Base-by-base conservation (phyloP, 805 yeast genomes). In the Ogataea haglerorum region DNA sequence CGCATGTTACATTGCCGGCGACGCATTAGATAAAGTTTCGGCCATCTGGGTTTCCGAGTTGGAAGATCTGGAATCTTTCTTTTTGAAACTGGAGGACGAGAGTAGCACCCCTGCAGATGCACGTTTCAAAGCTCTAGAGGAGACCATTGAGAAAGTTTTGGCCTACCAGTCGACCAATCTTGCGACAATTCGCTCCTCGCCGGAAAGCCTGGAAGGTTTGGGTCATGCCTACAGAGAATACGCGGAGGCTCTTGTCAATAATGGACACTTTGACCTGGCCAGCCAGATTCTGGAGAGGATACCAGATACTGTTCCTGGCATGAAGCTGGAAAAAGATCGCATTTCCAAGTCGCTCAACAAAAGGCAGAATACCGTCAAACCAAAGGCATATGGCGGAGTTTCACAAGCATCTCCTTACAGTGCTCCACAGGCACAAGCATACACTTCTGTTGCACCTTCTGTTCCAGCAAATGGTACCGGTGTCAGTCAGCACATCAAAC, bases 251-350 rank as follows among this genome's bases (percentile, higher is more conserved):
- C 80, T 89, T 42, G 83, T 95, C 4, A 79, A 88, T 19, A 80
- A 74, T 56, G 98, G 97, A 19, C 80, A 85, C 48, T 81, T 87
- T 52, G 95, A 83, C 8, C 68, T 91, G 50, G 97, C 98, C 2
- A 73, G 70, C 43, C 76, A 73, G 49, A 78, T 85, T 50, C 72
- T 91, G 57, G 69, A 70, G 32, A 69, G 83, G 45, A 69, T 93
- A 54, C 95, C 98, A 10, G 78, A 75, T 32, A 78, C 78, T 39
- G 78, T 81, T 52, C 85, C 83, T 31, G 86, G 82, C 18, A 80
- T 84, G 36, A 76, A 73, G 40, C 53, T 68, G 16, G 96, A 87
- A 56, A 85, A 82, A 61, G 90, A 85, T 48, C 80, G 99, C 53
- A 81, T 91, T 14, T 48, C 71, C 34, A 79, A 77, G 51, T 95